phyloP scores from a whole-genome alignment of 495 filamentous ascomycete species.

The Penicillium herquei region DNA sequence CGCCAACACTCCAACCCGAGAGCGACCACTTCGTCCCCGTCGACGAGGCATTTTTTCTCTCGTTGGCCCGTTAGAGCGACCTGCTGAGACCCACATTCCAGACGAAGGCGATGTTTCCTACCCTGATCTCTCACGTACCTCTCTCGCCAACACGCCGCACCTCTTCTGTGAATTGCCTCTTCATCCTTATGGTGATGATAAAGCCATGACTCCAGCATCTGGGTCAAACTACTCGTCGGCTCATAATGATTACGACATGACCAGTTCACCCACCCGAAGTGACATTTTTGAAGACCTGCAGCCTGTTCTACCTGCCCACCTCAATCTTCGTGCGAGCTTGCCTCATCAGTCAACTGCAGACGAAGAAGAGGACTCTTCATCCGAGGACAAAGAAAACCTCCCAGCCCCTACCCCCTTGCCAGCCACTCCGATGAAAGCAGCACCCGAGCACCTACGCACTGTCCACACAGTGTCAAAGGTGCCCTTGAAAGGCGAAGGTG shows the following conservation, averaged over 20 bases:
- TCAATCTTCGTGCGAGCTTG: background rate
- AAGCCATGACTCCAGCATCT: constrained; percentile 4
- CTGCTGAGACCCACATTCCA: constrained; percentile 6
- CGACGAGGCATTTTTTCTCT: constrained; percentile 48
- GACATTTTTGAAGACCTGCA: constrained; percentile 28
- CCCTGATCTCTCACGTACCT: constrained; percentile 23
- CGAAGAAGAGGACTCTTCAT: constrained; percentile 3
- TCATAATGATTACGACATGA: constrained; percentile 3
- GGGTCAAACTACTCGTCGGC: constrained; percentile 3
- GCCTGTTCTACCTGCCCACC: background rate
- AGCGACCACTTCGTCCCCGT: constrained; percentile 29
- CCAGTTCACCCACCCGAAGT: constrained; percentile 13
- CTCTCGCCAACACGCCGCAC: constrained; percentile 17
- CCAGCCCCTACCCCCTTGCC: constrained; percentile 25
- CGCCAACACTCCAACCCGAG: constrained; percentile 49
- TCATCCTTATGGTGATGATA: constrained; percentile 11
- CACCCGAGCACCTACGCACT: constrained; percentile 34
- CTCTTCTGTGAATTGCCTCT: constrained; percentile 20
- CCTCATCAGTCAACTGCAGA: constrained; percentile 13
- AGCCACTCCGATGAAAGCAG: constrained; percentile 33
- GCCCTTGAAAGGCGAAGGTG: constrained; percentile 66
- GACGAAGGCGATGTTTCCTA: constrained; percentile 21
- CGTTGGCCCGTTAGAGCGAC: constrained; percentile 27
- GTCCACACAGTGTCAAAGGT: constrained; percentile 76
- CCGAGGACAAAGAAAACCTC: constrained; percentile 37